A percentile compares a stretch with the other conserved stretches of the same genome.
These are phyloP conservation scores for Xylaria sp. DNA, from an alignment of 2,329 filamentous ascomycete species.

Conservation along the genomic window DNA sequence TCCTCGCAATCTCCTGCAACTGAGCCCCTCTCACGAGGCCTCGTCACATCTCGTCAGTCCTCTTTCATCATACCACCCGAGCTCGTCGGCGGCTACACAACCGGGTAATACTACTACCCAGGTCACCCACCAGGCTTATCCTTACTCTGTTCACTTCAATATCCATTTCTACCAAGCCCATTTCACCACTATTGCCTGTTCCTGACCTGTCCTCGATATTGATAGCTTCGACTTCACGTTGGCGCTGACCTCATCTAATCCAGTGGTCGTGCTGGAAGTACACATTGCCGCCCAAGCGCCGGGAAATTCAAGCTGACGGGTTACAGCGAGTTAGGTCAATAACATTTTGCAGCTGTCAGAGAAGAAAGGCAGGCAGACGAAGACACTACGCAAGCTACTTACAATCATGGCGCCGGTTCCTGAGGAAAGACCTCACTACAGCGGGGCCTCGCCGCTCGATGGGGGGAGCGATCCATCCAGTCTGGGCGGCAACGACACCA, in stretches of 20 bases:
- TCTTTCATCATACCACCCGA: not conserved
- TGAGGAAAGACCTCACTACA: constrained; percentile 31
- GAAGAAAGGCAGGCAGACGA: not conserved
- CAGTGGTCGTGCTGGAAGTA: not conserved
- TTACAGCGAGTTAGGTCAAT: not conserved
- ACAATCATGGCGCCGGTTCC: constrained; percentile 24
- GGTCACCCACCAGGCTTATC: not conserved
- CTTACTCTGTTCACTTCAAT: not conserved
- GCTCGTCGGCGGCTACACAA: not conserved
- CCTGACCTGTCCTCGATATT: not conserved
- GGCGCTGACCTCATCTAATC: not conserved
- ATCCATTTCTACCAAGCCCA: not conserved
- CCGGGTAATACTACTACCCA: constrained; percentile 5
- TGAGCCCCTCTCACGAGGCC: not conserved
- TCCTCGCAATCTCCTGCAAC: not conserved
- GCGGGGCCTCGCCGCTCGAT: constrained; percentile 36
- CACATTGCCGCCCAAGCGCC: not conserved
- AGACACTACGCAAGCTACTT: not conserved
- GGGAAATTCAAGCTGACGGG: not conserved
- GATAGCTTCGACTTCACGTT: not conserved
- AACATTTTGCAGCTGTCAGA: not conserved
- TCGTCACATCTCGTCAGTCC: not conserved
- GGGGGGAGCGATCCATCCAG: constrained; percentile 32
- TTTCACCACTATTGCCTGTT: not conserved
- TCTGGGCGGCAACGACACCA: constrained; percentile 23